phyloP scores from a whole-genome alignment of 768 basidiomycete species.

The Lentinula edodes region DNA sequence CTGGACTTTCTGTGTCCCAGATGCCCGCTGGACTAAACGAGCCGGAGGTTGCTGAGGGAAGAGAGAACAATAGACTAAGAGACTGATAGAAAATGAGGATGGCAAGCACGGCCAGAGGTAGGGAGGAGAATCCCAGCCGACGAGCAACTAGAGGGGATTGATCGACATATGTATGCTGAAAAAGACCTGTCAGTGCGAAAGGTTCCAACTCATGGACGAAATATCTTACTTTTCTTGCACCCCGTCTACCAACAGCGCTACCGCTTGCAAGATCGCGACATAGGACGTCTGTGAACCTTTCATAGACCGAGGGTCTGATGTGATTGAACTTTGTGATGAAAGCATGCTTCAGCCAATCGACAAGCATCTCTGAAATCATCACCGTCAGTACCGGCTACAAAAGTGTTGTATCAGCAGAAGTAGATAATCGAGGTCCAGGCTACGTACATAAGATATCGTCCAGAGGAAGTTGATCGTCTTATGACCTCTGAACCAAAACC shows the following conservation, averaged over 20 bases:
- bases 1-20: slow-evolving; percentile 6
- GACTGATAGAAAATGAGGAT: slow-evolving; percentile 76
- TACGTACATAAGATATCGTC: slow-evolving; percentile 84
- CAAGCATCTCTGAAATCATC: slow-evolving; percentile 84
- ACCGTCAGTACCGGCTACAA: slow-evolving; percentile 87
- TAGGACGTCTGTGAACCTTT: slow-evolving; percentile 90
- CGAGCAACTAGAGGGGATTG: slow-evolving; percentile 94
- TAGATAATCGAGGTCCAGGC: neutral
- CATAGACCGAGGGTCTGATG: slow-evolving; percentile 91
- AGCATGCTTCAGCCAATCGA: slow-evolving; percentile 99
- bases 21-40: neutral
- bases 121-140: slow-evolving; percentile 86
- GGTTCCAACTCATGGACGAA: neutral
- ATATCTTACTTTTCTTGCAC: slow-evolving; percentile 58
- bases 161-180: slow-evolving; percentile 84
- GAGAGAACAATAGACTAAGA: slow-evolving; percentile 51
- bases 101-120: slow-evolving; percentile 83
- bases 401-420: neutral
- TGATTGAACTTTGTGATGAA: slow-evolving; percentile 99
- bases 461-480: slow-evolving; percentile 53
- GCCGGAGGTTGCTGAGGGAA: slow-evolving; percentile 32
- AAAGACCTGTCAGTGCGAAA: neutral
- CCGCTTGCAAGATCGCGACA: slow-evolving; percentile 88
- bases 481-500: slow-evolving; percentile 58
- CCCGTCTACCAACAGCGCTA: slow-evolving; percentile 61